Base-by-base conservation (phyloP, 2,329 filamentous ascomycete species). In the Trichoderma atroviride region DNA sequence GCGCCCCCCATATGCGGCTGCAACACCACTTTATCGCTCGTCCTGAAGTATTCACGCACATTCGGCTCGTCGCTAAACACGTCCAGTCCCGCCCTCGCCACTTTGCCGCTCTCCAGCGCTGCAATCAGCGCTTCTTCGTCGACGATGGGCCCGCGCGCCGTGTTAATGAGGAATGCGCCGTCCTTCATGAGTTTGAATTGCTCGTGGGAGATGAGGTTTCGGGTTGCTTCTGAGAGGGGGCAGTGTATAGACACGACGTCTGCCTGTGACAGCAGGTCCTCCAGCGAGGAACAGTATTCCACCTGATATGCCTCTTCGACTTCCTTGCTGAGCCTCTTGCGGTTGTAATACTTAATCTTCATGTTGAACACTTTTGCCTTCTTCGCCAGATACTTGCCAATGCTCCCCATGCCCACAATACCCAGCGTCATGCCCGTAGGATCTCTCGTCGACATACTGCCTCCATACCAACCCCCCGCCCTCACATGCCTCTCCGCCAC, bases 111-210 rank as follows among this genome's bases (percentile, higher is more conserved):
- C 67, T 84, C 80, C 5, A 87, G 72, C 0, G 84, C 85, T 13
- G 76, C 74, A 6, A 84, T 78, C 19, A 87, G 73, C 0, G 84
- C 84, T 4, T 75, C 73, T 71, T 87, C 84, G 69, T 87, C 80
- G 0, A 87, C 75, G 3, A 87, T 75, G 14, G 80, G 79, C 0
- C 85, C 85, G 0, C 85, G 79, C 0, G 84, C 82, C 0, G 85
- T 87, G 72, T 87, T 87, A 37, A 87, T 77, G 4, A 87, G 73
- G 65, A 83, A 80, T 0, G 78, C 75, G 0, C 84, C 83, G 1
- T 80, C 76, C 69, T 84, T 86, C 82, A 87, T 86, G 19, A 75
- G 77, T 0, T 75, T 73, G 16, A 86, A 83, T 71, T 85, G 79
- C 0, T 70, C 71, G 0, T 73, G 69, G 0, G 78, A 78, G 16